Evolutionary conservation across 2,329 filamentous ascomycete genomes (phyloP).

Genomic region (Aureobasidium sp.): DNA sequence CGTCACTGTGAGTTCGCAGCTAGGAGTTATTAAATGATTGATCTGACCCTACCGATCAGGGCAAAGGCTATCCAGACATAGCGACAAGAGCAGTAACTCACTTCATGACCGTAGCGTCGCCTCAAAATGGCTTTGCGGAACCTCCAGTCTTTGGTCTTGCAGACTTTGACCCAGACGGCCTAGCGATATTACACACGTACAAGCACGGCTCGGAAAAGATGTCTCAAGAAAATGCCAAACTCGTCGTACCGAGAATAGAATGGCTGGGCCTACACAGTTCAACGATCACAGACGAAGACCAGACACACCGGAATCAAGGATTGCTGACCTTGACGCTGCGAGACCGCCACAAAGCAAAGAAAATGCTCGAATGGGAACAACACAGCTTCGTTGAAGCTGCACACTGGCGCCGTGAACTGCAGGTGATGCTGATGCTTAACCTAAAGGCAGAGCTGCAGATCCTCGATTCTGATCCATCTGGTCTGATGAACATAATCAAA

Average conservation of each 20-base stretch:
- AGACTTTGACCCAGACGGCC: constrained; percentile 71
- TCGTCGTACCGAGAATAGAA: constrained; percentile 45
- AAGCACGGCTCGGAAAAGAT: constrained; percentile 60
- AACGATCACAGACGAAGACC: constrained; percentile 22
- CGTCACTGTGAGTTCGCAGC: constrained; percentile 49
- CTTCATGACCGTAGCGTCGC: constrained; percentile 42
- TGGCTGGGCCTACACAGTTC: constrained; percentile 58
- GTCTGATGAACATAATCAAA: constrained; percentile 21
- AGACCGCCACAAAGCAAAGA: constrained; percentile 53
- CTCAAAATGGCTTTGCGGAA: constrained; percentile 35
- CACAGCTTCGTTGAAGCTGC: constrained; percentile 8
- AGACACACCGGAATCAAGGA: constrained; percentile 31
- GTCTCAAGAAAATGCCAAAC: constrained; percentile 49
- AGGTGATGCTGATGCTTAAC: constrained; percentile 66
- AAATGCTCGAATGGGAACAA: constrained; percentile 39
- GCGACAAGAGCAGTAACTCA: constrained; percentile 60
- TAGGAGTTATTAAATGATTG: not conserved
- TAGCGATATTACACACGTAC: constrained; percentile 68
- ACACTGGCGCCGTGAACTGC: constrained; percentile 49
- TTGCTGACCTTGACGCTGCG: constrained; percentile 45
- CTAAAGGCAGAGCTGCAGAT: constrained; percentile 70
- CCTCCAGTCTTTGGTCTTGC: constrained; percentile 56
- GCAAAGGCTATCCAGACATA: constrained; percentile 76
- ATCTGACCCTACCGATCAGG: constrained; percentile 40
- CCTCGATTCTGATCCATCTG: constrained; percentile 24